Conservation (phyloP, 306 rosid species). For the Cicer yamashitae region DNA sequence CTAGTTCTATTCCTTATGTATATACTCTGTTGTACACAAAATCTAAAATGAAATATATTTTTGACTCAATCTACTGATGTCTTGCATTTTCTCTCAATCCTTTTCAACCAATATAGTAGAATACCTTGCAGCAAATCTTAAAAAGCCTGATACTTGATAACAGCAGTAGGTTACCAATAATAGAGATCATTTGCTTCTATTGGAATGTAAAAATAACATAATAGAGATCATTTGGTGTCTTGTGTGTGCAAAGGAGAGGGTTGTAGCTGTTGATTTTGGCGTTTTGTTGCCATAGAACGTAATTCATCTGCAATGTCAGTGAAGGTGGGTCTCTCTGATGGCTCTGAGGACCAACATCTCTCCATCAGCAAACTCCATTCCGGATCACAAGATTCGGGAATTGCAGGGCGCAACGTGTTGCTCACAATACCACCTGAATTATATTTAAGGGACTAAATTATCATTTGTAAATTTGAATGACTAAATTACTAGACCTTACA, state of each 20-base stretch:
- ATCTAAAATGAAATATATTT: no score
- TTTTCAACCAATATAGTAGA: neutral
- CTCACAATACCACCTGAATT: slow-evolving; percentile 87
- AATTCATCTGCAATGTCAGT: slow-evolving; percentile 71
- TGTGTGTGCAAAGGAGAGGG: slow-evolving; percentile 40
- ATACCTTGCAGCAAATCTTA: slow-evolving; percentile 12
- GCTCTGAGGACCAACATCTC: slow-evolving; percentile 87
- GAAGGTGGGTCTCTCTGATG: slow-evolving; percentile 79
- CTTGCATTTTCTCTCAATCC: neutral
- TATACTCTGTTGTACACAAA: no score
- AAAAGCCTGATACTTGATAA: neutral
- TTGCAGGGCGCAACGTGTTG: slow-evolving; percentile 79
- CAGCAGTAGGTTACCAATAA: neutral
- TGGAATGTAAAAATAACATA: neutral
- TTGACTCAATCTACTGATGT: neutral
- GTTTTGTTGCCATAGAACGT: slow-evolving; percentile 71
- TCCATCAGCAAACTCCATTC: slow-evolving; percentile 84
- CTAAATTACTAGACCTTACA: neutral
- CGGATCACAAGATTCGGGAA: slow-evolving; percentile 64
- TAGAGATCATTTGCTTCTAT: neutral
- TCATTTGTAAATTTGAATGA: neutral
- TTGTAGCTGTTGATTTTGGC: slow-evolving; percentile 53
- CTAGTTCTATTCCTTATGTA: no score
- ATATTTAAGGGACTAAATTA: neutral
- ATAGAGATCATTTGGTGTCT: slow-evolving; percentile 47